phyloP scores from a whole-genome alignment of 2,329 filamentous ascomycete genomes.

The Alternaria infectoria region DNA sequence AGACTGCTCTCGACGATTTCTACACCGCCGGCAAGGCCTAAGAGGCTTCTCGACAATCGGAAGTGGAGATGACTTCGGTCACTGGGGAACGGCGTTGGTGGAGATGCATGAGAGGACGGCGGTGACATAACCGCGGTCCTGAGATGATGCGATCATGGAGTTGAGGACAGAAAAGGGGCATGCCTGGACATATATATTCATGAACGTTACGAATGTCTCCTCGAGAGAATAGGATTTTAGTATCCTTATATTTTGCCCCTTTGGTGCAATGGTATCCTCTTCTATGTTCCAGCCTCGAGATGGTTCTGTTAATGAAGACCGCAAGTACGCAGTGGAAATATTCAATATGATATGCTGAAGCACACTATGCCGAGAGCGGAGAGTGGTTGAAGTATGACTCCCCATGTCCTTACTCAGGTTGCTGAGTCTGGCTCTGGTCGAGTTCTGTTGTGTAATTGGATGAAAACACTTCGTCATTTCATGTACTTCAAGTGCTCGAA shows the following conservation, averaged over 20 bases:
- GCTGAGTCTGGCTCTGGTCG: neutral
- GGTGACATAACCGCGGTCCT: constrained; percentile 1
- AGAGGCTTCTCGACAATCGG: neutral
- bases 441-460: neutral
- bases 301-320: neutral
- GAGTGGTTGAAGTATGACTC: neutral
- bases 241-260: neutral
- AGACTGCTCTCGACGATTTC: constrained; percentile 78
- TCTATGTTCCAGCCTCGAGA: neutral
- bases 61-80: neutral
- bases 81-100: constrained; percentile 23
- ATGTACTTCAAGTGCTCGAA: neutral
- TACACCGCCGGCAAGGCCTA: constrained; percentile 82
- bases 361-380: neutral
- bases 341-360: neutral
- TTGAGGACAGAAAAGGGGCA: neutral
- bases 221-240: neutral
- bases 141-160: neutral
- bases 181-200: neutral
- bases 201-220: neutral
- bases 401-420: rapidly evolving
- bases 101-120: neutral
- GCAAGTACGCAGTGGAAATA: neutral
- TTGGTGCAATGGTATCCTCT: neutral
- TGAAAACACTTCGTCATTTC: neutral